Base-by-base conservation (phyloP, 2,329 filamentous ascomycete species). In the Cytospora mali region DNA sequence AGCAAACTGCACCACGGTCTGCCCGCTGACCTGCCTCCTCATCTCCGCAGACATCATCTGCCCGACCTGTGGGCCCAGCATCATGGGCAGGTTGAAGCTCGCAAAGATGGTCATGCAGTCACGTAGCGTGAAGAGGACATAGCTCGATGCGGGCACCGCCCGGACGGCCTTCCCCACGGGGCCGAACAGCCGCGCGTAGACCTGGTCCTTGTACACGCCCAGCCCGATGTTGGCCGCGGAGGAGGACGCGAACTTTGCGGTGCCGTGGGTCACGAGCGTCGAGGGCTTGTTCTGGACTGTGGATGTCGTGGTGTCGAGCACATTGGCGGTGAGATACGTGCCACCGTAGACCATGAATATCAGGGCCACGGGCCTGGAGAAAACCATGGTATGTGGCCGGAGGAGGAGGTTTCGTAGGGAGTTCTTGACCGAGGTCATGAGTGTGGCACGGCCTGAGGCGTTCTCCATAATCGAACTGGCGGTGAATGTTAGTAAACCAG, bases 41-140 rank as follows among this genome's bases (percentile, higher is more conserved):
- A 87, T 74, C 66, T 84, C 83, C 61, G 81, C 79, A 55, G 73
- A 77, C 65, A 89, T 71, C 29, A 80, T 79, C 21, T 82, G 76
- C 16, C 82, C 84, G 23, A 97, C 78, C 6, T 79, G 75, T 0
- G 92, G 92, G 0, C 91, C 91, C 11, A 97, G 80, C 2, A 95
- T 72, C 0, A 91, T 85, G 0, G 94, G 94, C 2, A 97, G 79
- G 73, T 97, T 97, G 83, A 97, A 98, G 14, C 87, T 91, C 5
- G 92, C 92, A 74, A 96, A 96, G 70, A 97, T 93, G 57, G 93
- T 97, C 66, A 96, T 78, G 76, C 89, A 92, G 77, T 97, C 93
- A 69, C 93, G 87, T 61, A 89, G 72, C 3, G 91, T 88, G 80
- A 97, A 97, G 62, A 97, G 85, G 0, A 82, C 79, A 76, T 93